phyloP scores from a whole-genome alignment of 116 monocot species.

The Papilionanthe hybrid region DNA sequence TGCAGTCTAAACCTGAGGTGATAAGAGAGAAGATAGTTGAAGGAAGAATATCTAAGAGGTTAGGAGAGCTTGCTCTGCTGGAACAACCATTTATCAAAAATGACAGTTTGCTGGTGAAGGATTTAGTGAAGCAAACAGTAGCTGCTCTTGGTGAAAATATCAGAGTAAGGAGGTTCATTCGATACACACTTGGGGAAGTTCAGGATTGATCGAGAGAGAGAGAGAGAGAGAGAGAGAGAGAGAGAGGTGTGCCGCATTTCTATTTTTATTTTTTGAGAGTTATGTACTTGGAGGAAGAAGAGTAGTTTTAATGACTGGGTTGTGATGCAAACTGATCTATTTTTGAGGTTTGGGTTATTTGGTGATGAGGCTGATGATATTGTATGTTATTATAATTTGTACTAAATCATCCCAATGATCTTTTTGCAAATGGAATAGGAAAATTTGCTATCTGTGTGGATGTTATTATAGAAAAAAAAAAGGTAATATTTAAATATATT shows the following conservation, averaged over 20 bases:
- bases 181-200: constrained; percentile 78
- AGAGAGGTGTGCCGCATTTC: too few relatives aligned
- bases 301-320: too few relatives aligned
- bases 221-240: neutral
- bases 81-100: constrained; percentile 93
- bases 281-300: too few relatives aligned
- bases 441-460: too few relatives aligned
- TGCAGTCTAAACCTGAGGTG: constrained; percentile 78
- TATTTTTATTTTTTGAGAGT: too few relatives aligned
- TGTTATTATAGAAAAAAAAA: too few relatives aligned
- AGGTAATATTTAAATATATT: too few relatives aligned
- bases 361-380: neutral
- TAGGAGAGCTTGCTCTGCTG: constrained; percentile 71
- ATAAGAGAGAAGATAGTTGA: constrained; percentile 93
- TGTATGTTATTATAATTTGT: neutral
- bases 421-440: too few relatives aligned
- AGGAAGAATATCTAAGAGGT: constrained; percentile 88
- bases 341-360: neutral
- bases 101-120: constrained; percentile 81
- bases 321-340: neutral
- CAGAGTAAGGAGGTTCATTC: constrained; percentile 67
- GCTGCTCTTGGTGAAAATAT: constrained; percentile 94
- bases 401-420: too few relatives aligned
- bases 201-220: neutral
- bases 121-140: constrained; percentile 86